Evolutionary conservation across 129 eudicot genomes (phyloP).

Genomic region (Chrysanthemum seticuspe): DNA sequence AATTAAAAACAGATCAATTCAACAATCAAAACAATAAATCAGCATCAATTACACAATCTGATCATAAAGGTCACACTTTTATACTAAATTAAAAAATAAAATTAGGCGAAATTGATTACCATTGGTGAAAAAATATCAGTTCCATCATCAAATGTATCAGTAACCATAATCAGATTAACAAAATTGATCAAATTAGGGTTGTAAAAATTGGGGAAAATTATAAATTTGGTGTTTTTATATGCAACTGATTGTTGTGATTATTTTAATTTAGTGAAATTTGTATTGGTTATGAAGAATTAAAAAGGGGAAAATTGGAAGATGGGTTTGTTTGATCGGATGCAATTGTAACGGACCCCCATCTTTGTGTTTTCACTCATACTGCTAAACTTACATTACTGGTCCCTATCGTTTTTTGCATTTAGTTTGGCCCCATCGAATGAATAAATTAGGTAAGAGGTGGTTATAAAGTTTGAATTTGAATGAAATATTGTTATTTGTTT

Average conservation of each 20-base stretch:
- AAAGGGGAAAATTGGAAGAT: slow-evolving; percentile 17
- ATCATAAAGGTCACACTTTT: slow-evolving; percentile 23
- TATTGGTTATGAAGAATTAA: slow-evolving; percentile 24
- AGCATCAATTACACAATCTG: slow-evolving; percentile 20
- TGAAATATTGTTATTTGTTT: too few species aligned
- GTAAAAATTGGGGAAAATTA: slow-evolving; percentile 6
- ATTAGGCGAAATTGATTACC: slow-evolving; percentile 17
- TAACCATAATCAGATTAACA: slow-evolving; percentile 23
- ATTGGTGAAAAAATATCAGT: slow-evolving; percentile 30
- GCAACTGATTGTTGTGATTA: too few species aligned
- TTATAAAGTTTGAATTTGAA: too few species aligned
- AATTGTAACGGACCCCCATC: slow-evolving; percentile 23
- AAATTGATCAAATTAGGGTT: slow-evolving; percentile 24
- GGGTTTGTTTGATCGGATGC: slow-evolving; percentile 31
- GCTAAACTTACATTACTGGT: slow-evolving; percentile 16
- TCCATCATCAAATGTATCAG: slow-evolving; percentile 38
- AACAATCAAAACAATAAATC: slow-evolving; percentile 19
- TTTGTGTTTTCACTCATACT: slow-evolving; percentile 18
- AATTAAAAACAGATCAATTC: neutral
- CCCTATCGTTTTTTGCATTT: slow-evolving; percentile 13
- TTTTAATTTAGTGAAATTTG: neutral
- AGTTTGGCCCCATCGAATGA: too few species aligned
- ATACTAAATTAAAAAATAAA: neutral
- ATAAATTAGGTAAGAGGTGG: too few species aligned
- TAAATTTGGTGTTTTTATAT: neutral